Evolutionary conservation across 257 asterid species (phyloP).

Genomic region (Scutellaria baicalensis): DNA sequence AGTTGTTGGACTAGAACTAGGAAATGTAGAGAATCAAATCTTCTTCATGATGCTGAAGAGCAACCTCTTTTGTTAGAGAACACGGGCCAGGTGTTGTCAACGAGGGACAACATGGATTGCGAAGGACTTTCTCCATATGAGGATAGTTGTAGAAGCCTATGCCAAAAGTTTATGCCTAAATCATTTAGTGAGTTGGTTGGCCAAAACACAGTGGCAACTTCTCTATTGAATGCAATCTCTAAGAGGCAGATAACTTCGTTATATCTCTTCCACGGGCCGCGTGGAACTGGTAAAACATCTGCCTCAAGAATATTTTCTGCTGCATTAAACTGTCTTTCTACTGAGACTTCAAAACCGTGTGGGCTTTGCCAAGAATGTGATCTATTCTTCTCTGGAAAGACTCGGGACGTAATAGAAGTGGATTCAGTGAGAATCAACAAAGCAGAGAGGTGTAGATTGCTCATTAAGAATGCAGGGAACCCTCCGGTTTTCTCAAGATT

Average conservation of each 20-base stretch:
- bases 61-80: slow-evolving; percentile 43
- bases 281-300: slow-evolving; percentile 90
- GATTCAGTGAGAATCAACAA: slow-evolving; percentile 53
- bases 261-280: slow-evolving; percentile 84
- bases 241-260: slow-evolving; percentile 40
- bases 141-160: slow-evolving; percentile 54
- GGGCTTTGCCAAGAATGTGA: slow-evolving; percentile 73
- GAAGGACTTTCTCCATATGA: slow-evolving; percentile 22
- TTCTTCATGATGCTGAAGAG: slow-evolving; percentile 18
- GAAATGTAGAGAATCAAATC: slow-evolving; percentile 32
- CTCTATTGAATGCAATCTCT: slow-evolving; percentile 58
- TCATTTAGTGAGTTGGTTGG: slow-evolving; percentile 75
- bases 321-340: slow-evolving; percentile 70
- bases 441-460: slow-evolving; percentile 34
- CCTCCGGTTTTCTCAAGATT: slow-evolving; percentile 54
- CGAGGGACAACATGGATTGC: neutral
- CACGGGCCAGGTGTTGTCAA: neutral
- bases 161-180: slow-evolving; percentile 68
- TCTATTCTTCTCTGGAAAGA: slow-evolving; percentile 61
- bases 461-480: slow-evolving; percentile 34
- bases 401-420: slow-evolving; percentile 55
- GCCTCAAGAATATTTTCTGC: slow-evolving; percentile 86
- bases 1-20: slow-evolving; percentile 69
- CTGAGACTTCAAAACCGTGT: slow-evolving; percentile 51
- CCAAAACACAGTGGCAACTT: slow-evolving; percentile 45